A percentile compares a stretch with the other conserved stretches of the same genome.
Evolutionary conservation across 2,329 filamentous ascomycete species (phyloP).

Genomic region (Paracorniculantispora psalliotae): DNA sequence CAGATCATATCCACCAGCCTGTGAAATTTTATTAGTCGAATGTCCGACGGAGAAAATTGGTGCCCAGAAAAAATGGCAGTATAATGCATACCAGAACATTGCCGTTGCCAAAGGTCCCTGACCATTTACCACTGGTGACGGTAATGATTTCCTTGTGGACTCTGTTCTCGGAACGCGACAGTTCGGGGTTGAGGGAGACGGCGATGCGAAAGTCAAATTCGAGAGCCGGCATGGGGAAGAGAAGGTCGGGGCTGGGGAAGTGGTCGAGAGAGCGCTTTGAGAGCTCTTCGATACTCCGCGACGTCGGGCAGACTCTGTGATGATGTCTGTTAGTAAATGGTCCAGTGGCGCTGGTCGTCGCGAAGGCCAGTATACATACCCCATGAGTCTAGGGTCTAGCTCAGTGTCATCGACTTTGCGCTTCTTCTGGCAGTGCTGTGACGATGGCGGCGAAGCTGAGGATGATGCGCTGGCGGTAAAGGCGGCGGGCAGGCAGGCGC

Average conservation of each 20-base stretch:
- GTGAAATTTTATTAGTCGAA: background rate
- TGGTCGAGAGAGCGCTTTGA: constrained; percentile 34
- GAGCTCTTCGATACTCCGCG: constrained; percentile 33
- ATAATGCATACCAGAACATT: constrained; percentile 37
- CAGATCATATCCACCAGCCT: constrained; percentile 40
- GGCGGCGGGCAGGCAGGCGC: background rate
- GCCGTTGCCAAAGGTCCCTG: constrained; percentile 44
- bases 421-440: constrained; percentile 9
- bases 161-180: constrained; percentile 38
- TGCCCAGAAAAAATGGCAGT: background rate
- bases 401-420: constrained; percentile 8
- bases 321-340: background rate
- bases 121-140: constrained; percentile 43
- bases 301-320: constrained; percentile 9
- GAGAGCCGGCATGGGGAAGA: constrained; percentile 41
- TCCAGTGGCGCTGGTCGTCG: background rate
- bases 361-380: background rate
- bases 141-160: constrained; percentile 46
- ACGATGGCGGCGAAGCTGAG: background rate
- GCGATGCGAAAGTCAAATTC: constrained; percentile 48
- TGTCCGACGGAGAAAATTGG: background rate
- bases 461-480: background rate
- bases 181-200: constrained; percentile 39
- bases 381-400: constrained; percentile 4
- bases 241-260: constrained; percentile 37